Percentiles rank a stretch among this genome's conserved stretches.
Conservation (phyloP, 805 yeast genomes). For the Cyberlindnera lachancei region DNA sequence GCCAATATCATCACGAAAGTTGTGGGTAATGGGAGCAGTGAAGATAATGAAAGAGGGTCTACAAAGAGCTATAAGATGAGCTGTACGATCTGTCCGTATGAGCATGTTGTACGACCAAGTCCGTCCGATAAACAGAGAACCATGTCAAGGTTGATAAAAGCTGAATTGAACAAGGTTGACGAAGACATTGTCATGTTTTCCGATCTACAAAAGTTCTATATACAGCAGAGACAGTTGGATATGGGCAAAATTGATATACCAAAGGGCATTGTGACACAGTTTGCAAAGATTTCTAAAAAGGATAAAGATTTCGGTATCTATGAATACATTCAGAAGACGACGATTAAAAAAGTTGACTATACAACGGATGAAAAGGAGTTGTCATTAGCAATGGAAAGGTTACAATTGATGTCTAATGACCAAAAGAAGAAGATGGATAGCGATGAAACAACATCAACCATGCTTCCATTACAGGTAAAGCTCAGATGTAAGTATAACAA, state of each 20-base stretch:
- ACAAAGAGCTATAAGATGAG: constrained; percentile 10
- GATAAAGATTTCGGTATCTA: constrained; percentile 9
- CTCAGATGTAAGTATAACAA: constrained; percentile 18
- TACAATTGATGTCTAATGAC: background rate
- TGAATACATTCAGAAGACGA: constrained; percentile 9
- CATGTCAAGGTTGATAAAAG: constrained; percentile 11
- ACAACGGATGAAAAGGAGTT: background rate
- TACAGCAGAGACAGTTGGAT: constrained; percentile 9
- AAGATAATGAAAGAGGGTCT: no score
- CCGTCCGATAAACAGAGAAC: constrained; percentile 13
- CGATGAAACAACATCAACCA: constrained; percentile 2
- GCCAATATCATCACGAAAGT: constrained; percentile 8
- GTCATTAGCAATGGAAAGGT: no score
- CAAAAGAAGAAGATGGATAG: constrained; percentile 2
- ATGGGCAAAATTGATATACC: constrained; percentile 10
- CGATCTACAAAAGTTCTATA: constrained; percentile 15
- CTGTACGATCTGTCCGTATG: constrained; percentile 15
- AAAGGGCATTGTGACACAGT: constrained; percentile 8
- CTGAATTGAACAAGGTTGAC: constrained; percentile 1
- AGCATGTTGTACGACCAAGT: no score
- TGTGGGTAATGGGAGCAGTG: no score
- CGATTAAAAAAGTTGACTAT: constrained; percentile 7
- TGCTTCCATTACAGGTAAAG: constrained; percentile 14
- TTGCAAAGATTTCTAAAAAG: constrained; percentile 11
- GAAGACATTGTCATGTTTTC: constrained; percentile 7